Conservation (phyloP, 139 green algal species). For the Tetradesmus obliquus region DNA sequence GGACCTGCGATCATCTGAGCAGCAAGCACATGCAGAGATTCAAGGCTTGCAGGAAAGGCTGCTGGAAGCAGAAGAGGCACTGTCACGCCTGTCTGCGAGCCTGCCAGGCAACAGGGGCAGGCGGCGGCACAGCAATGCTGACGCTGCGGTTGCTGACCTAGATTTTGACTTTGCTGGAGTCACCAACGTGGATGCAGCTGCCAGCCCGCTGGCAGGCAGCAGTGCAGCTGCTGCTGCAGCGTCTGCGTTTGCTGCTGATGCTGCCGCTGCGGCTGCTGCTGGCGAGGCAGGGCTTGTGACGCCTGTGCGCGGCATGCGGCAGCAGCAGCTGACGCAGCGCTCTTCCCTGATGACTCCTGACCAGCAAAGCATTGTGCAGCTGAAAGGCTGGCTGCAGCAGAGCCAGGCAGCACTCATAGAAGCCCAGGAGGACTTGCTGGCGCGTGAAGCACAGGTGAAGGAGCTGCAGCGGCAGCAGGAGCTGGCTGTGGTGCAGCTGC, state of each 20-base stretch:
- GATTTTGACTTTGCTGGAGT: background rate
- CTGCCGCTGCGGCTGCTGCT: background rate
- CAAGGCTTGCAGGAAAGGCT: conserved; percentile 16
- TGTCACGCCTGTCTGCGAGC: background rate
- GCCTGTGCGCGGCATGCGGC: background rate
- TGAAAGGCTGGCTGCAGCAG: conserved; percentile 24
- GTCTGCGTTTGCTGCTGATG: background rate
- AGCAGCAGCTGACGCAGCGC: conserved; percentile 12
- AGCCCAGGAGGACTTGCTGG: conserved; percentile 30
- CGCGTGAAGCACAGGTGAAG: conserved; percentile 1
- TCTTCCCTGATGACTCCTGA: conserved; percentile 21
- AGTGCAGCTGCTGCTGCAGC: background rate
- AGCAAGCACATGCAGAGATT: background rate
- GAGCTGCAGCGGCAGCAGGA: conserved; percentile 5
- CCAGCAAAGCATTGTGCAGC: background rate
- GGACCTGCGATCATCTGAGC: background rate
- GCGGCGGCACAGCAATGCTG: background rate
- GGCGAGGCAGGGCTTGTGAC: background rate
- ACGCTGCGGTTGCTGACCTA: background rate
- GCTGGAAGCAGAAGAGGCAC: conserved; percentile 18
- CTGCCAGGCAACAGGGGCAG: conserved; percentile 12
- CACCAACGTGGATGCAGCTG: background rate
- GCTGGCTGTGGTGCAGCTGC: background rate
- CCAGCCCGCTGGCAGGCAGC: background rate
- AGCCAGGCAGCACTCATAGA: conserved; percentile 24